Base-by-base conservation (phyloP, 192 early-diverging fungal genomes). In the Coemansia sp. region DNA sequence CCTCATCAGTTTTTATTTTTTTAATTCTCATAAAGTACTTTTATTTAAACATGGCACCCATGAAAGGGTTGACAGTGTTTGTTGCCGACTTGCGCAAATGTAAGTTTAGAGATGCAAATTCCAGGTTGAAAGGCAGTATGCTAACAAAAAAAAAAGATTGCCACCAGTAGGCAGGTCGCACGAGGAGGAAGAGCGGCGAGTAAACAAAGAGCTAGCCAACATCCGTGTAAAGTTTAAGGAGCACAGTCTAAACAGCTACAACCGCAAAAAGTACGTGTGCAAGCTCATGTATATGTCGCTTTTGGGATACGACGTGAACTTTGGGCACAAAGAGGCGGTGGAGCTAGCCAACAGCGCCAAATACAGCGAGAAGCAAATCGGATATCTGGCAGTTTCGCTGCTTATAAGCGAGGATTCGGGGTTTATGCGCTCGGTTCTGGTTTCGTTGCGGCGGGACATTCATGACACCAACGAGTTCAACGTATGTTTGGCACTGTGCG, bases 271-370 rank as follows among this genome's bases (percentile, higher is more conserved):
- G 64, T 99, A 99, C 72, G 93, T 99, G 40, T 92, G 90, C 80
- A 99, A 99, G 76, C 82, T 99, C 14, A 67, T 99, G 41, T 99
- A 98, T 81, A 99, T 99, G 93, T 96, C 94, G 60, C 91, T 99
- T 63, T 87, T 97, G 34, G 97, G 97, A 11, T 98, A 92, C 86
- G 92, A 97, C 32, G 87, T 98, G 43, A 93, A 98, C 71, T 95
- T 99, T 83, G 97, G 97, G 39, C 93, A 97, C 64, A 81, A 90
- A 71, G 97, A 99, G 60, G 93, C 95, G 26, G 88, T 98, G 40
- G 89, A 93, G 53, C 80, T 99, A 45, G 84, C 97, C 46, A 87
- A 86, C 18, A 93, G 92, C 56, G 45, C 58, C 30, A 96, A 95
- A 58, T 99, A 93, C 71, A 92, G 90, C 55, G 97, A 99, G 61